phyloP scores from a whole-genome alignment of 306 rosid genomes.

The Cyamopsis tetragonoloba region DNA sequence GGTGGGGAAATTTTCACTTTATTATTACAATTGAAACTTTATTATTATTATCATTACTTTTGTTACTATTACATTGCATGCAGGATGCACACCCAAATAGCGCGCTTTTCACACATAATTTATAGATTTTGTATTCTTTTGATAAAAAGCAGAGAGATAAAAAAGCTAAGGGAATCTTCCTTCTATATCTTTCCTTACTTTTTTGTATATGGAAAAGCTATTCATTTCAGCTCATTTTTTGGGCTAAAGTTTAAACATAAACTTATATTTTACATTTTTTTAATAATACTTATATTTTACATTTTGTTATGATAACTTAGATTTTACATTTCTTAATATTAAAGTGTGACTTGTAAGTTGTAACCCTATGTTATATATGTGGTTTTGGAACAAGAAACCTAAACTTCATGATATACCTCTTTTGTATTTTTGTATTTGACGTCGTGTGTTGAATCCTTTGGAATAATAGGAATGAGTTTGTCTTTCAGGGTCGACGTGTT shows the following conservation, averaged over 20 bases:
- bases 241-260: not conserved
- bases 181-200: not conserved
- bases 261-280: not conserved
- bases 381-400: conserved; percentile 3
- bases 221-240: not conserved
- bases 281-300: too few species aligned
- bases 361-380: too few species aligned
- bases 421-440: too few species aligned
- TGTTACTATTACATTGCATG: conserved; percentile 19
- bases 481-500: too few species aligned
- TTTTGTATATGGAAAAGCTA: not conserved
- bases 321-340: too few species aligned
- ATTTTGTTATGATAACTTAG: too few species aligned
- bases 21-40: too few species aligned
- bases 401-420: not conserved
- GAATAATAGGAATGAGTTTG: too few species aligned
- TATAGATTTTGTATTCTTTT: conserved; percentile 7
- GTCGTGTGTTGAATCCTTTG: too few species aligned
- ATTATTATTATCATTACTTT: too few species aligned
- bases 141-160: conserved; percentile 1
- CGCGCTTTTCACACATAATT: conserved; percentile 11
- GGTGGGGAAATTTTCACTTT: conserved; percentile 38
- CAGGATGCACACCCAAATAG: not conserved
- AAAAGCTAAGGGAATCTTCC: conserved; percentile 42
- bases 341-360: too few species aligned